Evolutionary conservation across 495 filamentous ascomycete species (phyloP).

Genomic region (Cercophora samala): DNA sequence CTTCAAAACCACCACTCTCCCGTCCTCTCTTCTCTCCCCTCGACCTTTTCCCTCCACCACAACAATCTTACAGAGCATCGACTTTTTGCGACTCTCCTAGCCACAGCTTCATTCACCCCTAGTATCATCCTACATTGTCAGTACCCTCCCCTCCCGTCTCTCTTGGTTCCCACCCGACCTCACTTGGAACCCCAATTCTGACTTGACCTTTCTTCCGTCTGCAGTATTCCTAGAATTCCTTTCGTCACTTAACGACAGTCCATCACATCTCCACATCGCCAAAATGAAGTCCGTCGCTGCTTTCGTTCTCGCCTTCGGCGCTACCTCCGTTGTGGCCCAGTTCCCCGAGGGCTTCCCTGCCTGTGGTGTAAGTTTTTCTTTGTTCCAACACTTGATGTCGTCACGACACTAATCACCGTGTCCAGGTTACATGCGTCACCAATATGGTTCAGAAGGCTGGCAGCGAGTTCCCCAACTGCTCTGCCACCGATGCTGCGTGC

Average conservation of each 20-base stretch:
- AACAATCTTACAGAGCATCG: conserved; percentile 6
- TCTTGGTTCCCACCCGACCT: too few species aligned
- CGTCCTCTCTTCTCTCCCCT: background rate
- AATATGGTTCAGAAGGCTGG: conserved; percentile 71
- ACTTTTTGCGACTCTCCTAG: conserved; percentile 3
- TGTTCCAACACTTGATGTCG: background rate
- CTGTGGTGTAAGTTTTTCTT: conserved; percentile 41
- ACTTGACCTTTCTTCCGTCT: background rate
- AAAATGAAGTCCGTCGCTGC: conserved; percentile 41
- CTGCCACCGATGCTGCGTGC: conserved; percentile 53
- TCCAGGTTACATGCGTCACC: conserved; percentile 64
- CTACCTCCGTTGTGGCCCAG: conserved; percentile 32
- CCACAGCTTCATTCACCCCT: background rate
- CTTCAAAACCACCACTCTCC: background rate
- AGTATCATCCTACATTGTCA: conserved; percentile 2
- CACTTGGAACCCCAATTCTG: conserved; percentile 6
- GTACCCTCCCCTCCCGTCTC: conserved; percentile 6
- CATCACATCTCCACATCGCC: conserved; percentile 9
- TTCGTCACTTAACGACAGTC: too few species aligned
- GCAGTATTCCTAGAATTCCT: conserved; percentile 6
- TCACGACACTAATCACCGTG: background rate
- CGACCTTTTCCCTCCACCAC: background rate
- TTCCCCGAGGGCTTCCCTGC: conserved; percentile 31
- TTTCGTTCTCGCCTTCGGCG: conserved; percentile 33
- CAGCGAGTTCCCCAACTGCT: conserved; percentile 56